phyloP scores from a whole-genome alignment of 352 stramenopile species.

The Phytophthora constricta region DNA sequence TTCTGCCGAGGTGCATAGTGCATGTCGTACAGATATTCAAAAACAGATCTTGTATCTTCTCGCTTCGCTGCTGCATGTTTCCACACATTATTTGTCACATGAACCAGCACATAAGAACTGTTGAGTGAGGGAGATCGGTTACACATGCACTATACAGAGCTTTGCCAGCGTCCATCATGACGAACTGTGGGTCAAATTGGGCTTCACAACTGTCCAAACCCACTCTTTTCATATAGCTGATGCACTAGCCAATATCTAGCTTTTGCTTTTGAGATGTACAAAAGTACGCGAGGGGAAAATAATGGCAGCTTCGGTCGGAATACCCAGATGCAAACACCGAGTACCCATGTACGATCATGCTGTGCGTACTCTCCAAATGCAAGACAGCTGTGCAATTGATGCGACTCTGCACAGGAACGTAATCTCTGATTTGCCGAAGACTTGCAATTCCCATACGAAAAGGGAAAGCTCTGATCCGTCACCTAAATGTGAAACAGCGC shows the following conservation, averaged over 20 bases:
- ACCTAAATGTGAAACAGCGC: neutral
- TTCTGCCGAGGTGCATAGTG: neutral
- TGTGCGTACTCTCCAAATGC: conserved; percentile 3
- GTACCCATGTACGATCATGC: neutral
- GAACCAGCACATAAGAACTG: conserved; percentile 14
- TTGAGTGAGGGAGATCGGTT: conserved; percentile 4
- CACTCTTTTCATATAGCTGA: conserved; percentile 2
- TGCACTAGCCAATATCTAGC: conserved; percentile 5
- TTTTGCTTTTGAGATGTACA: conserved; percentile 4
- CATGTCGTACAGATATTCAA: conserved; percentile 8
- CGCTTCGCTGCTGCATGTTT: neutral
- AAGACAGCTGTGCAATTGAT: neutral
- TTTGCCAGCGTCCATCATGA: conserved; percentile 9
- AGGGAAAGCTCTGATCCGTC: neutral
- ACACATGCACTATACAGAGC: conserved; percentile 11
- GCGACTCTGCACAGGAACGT: neutral
- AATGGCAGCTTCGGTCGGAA: conserved; percentile 6
- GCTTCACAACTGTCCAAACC: neutral
- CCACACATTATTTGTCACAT: conserved; percentile 12
- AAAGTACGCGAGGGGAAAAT: neutral
- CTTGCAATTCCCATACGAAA: conserved; percentile 4
- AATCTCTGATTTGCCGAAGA: neutral
- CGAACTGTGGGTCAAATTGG: neutral
- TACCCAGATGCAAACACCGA: neutral
- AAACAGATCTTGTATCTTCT: conserved; percentile 2